Evolutionary conservation across 2,329 filamentous ascomycete genomes (phyloP), one percentile per base, ranked within the genome.

Genomic region (Aureobasidium sp.): DNA sequence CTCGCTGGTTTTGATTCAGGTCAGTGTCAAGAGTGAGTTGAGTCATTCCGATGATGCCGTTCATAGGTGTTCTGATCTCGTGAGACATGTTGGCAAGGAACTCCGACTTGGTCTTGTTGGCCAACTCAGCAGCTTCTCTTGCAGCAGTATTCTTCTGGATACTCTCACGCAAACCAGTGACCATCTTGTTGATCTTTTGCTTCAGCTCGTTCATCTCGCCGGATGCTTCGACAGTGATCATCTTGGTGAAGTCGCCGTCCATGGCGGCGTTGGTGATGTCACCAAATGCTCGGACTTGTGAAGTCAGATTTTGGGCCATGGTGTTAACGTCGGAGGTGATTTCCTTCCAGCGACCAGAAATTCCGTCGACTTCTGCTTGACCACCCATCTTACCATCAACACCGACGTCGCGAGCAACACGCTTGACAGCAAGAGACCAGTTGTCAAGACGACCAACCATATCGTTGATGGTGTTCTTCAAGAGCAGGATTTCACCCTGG

Each of bases 151-250:
- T 99, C 73, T 91, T 87, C 74, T 97, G 92, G 68, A 99, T 97
- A 81, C 90, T 95, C 76, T 97, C 94, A 68, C 93, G 83, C 65
- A 99, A 79, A 72, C 96, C 96, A 73, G 90, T 94, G 59, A 97
- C 92, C 94, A 99, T 99, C 79, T 95, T 90, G 74, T 97, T 99
- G 82, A 99, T 97, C 81, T 97, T 97, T 70, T 92, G 87, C 78
- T 99, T 99, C 69, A 99, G 82, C 75, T 97, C 93, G 76, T 97
- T 94, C 94, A 99, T 97, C 76, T 99, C 94, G 66, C 94, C 94
- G 14, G 93, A 97, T 22, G 94, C 94, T 74, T 97, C 92, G 20
- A 99, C 93, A 52, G 94, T 96, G 73, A 99, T 93, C 63, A 95
- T 86, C 73, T 97, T 96, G 27, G 91, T 96, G 74, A 97, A 97